A percentile compares a stretch with the other conserved stretches of the same genome.
These are phyloP conservation scores for Euphorbia schlechtendalii DNA, from an alignment of 441 rosid species.

Conservation along the genomic window DNA sequence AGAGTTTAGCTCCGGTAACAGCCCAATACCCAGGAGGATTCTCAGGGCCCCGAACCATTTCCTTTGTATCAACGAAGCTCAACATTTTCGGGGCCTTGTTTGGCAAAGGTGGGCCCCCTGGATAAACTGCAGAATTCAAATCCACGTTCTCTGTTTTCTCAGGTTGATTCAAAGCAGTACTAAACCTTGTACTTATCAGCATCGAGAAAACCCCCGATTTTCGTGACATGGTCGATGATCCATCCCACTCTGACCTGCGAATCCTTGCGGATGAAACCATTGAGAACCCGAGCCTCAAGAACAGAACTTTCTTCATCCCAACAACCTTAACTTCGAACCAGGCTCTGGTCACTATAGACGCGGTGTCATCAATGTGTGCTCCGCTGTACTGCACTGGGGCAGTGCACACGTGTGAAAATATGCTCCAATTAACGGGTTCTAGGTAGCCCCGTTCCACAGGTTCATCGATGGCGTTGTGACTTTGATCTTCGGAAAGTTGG, in stretches of 20 bases:
- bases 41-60: constrained; percentile 87
- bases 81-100: constrained; percentile 53
- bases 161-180: constrained; percentile 38
- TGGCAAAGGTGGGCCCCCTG: constrained; percentile 65
- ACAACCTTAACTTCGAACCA: constrained; percentile 83
- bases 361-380: constrained; percentile 53
- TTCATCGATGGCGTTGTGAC: constrained; percentile 40
- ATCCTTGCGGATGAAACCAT: constrained; percentile 49
- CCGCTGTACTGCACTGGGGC: constrained; percentile 68
- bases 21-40: constrained; percentile 92
- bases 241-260: constrained; percentile 82
- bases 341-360: constrained; percentile 79
- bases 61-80: constrained; percentile 80
- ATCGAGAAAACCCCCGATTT: constrained; percentile 75
- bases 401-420: constrained; percentile 85
- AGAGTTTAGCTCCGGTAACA: constrained; percentile 85
- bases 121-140: constrained; percentile 77
- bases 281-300: constrained; percentile 86
- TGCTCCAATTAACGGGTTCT: constrained; percentile 88
- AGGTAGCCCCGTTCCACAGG: constrained; percentile 56
- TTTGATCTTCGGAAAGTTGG: constrained; percentile 51
- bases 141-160: constrained; percentile 53
- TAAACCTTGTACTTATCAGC: constrained; percentile 62
- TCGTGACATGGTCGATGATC: constrained; percentile 50
- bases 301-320: constrained; percentile 78